Evolutionary conservation across 2,329 filamentous ascomycete species (phyloP).

Genomic region (Aspergillus pseudoglaucus): DNA sequence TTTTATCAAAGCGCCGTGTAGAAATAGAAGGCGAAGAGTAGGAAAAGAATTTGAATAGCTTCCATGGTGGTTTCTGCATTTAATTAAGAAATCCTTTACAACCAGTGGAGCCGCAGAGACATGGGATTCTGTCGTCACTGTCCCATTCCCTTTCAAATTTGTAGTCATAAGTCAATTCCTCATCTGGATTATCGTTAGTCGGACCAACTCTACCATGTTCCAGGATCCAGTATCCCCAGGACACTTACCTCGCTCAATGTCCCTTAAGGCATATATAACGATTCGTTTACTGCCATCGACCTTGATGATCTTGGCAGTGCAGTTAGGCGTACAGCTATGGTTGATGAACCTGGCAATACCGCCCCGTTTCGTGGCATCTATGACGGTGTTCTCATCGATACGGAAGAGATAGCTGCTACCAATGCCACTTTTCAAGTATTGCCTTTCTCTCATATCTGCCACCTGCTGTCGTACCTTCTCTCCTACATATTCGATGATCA

Average conservation of each 20-base stretch:
- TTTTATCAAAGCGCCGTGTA: conserved; percentile 1
- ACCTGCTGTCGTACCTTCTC: conserved; percentile 96
- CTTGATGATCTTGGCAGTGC: conserved; percentile 98
- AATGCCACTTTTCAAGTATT: conserved; percentile 92
- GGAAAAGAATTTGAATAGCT: not conserved
- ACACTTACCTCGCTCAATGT: conserved; percentile 88
- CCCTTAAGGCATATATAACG: conserved; percentile 94
- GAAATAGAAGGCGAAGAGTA: not conserved
- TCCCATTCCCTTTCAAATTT: conserved; percentile 98
- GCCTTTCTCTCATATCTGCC: conserved; percentile 87
- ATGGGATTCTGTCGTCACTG: conserved; percentile 90
- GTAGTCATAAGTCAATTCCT: conserved; percentile 99
- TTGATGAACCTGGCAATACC: conserved; percentile 99
- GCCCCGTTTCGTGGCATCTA: conserved; percentile 97
- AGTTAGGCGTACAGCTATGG: conserved; percentile 94
- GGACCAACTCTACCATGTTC: not conserved
- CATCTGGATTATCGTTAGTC: conserved; percentile 54
- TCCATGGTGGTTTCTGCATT: conserved; percentile 23
- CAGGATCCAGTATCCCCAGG: not conserved
- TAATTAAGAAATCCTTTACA: conserved; percentile 99
- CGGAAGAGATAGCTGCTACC: conserved; percentile 96
- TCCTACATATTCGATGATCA: conserved; percentile 99
- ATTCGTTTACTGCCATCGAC: conserved; percentile 97
- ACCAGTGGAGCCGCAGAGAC: conserved; percentile 88
- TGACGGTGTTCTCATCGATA: conserved; percentile 94